A percentile compares a stretch with the other conserved stretches of the same genome.
phyloP scores from a whole-genome alignment of 768 basidiomycete species.

The Gelatoporia subvermispora region DNA sequence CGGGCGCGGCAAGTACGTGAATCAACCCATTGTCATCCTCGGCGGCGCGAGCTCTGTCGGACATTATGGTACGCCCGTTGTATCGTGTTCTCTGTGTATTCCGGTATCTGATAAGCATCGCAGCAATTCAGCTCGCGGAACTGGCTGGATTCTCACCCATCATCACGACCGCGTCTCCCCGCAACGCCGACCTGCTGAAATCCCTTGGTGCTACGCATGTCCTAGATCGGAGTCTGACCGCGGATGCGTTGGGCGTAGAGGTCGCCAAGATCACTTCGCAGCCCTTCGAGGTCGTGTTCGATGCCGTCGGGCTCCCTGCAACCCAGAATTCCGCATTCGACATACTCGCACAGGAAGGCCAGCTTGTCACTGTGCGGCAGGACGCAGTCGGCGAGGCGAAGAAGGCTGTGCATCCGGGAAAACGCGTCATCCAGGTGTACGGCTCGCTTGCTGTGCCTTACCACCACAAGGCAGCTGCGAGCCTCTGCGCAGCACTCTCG shows the following conservation, averaged over 20 bases:
- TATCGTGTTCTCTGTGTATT: no score
- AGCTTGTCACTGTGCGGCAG: constrained; percentile 11
- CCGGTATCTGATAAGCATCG: no score
- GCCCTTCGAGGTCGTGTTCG: constrained; percentile 18
- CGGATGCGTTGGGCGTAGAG: constrained; percentile 3
- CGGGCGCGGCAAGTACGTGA: constrained; percentile 16
- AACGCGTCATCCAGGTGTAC: not conserved
- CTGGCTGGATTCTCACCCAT: constrained; percentile 27
- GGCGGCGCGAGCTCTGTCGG: constrained; percentile 25
- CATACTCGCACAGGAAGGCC: constrained; percentile 17
- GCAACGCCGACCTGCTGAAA: constrained; percentile 18
- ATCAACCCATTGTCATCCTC: constrained; percentile 20
- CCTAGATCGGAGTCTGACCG: constrained; percentile 20
- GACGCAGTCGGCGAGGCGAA: constrained; percentile 2
- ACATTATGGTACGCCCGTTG: constrained; percentile 18
- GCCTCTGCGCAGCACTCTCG: constrained; percentile 9
- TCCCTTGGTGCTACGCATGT: constrained; percentile 23
- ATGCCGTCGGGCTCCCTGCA: constrained; percentile 15
- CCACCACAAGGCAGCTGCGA: not conserved
- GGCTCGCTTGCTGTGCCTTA: constrained; percentile 2
- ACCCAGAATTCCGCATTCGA: constrained; percentile 17
- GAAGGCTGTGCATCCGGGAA: not conserved
- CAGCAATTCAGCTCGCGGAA: constrained; percentile 23
- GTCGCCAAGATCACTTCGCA: constrained; percentile 12
- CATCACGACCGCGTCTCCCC: constrained; percentile 23